Base-by-base conservation (phyloP, 768 basidiomycete species). In the Pholiota molesta region DNA sequence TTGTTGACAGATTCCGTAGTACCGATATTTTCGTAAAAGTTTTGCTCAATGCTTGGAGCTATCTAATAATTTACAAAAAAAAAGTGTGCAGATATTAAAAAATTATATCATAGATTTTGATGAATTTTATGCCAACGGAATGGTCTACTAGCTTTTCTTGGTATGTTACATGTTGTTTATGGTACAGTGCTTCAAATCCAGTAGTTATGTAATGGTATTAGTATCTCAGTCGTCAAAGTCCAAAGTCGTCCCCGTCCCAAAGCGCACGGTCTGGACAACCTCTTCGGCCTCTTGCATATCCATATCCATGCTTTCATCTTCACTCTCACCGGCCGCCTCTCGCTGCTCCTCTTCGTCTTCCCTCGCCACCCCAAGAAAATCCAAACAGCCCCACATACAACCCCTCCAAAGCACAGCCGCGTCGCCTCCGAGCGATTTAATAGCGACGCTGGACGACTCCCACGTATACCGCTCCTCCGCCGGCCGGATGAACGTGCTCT, bases 401-500 rank as follows among this genome's bases (percentile, higher is more conserved):
- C 91, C 90, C 29, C 88, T 75, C 90, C 91, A 92, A 55, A 78
- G 72, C 31, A 92, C 62, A 21, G 89, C 87, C 5, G 88, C 86
- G 13, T 68, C 65, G 8, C 79, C 85, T 19, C 85, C 84, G 0
- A 88, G 75, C 11, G 40, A 40, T n/a, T 75, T 70, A 23, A 79
- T 76, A 6, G 84, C 83, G 0, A 83, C 86, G 28, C 90, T 74
- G 13, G 61, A 73, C 7, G 69, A 74, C 68, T 87, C 87, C 91
- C 91, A 92, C 3, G 86, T 84, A 62, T 79, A 83, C 59, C 88
- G 76, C 72, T 88, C 84, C 67, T 89, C 89, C 3, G 81, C 82
- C 51, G 82, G 86, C 23, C 66, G 73, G 6, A 88, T 79, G 59
- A 89, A 91, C 13, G 86, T 70, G 17, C 75, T 64, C 0, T 66